Evolutionary conservation across 176 grass and related monocot genomes (phyloP).

Genomic region (Aechmea fasciata): DNA sequence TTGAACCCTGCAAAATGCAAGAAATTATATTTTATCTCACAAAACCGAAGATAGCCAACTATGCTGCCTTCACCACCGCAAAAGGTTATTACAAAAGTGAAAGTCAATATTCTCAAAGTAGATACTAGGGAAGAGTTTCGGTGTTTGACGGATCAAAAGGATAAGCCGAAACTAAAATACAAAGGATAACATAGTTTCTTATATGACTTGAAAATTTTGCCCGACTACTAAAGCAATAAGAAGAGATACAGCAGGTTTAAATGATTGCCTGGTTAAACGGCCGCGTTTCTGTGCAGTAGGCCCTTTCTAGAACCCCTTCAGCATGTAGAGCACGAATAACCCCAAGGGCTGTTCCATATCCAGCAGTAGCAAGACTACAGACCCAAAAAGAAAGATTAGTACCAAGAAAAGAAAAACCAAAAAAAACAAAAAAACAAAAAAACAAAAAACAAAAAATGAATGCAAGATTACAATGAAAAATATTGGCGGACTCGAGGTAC

Average conservation of each 20-base stretch:
- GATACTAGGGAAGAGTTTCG: no score
- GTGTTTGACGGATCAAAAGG: not conserved
- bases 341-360: constrained; percentile 90
- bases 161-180: not conserved
- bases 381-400: constrained; percentile 3
- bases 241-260: not conserved
- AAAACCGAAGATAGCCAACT: no score
- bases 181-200: not conserved
- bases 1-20: constrained; percentile 57
- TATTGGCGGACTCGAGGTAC: constrained; percentile 17
- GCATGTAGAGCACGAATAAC: constrained; percentile 76
- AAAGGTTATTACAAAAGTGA: not conserved
- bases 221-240: not conserved
- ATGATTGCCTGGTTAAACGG: constrained; percentile 84
- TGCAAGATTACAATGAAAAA: constrained; percentile 2
- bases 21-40: no score
- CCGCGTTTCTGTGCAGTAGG: constrained; percentile 92
- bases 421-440: not conserved
- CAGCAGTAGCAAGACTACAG: constrained; percentile 84
- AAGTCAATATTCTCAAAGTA: not conserved
- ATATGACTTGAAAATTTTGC: no score
- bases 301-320: constrained; percentile 51
- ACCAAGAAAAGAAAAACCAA: constrained; percentile 6
- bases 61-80: no score
- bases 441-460: not conserved